Base-by-base conservation (phyloP, 306 rosid genomes). In the Inga laurina region DNA sequence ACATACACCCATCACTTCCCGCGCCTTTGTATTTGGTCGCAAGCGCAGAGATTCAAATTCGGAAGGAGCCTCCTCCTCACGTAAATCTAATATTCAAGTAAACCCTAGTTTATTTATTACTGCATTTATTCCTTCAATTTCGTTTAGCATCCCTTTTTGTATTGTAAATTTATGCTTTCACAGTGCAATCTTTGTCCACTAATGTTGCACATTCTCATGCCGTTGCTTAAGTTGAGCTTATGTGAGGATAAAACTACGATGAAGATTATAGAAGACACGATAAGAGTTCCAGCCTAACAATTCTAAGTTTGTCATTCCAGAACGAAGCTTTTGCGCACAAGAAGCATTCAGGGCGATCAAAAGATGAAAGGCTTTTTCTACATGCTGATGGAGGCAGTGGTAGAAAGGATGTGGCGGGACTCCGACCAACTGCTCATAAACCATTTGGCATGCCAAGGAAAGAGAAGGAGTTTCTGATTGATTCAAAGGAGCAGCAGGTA, bases 401-500 rank as follows among this genome's bases (percentile, higher is more conserved):
- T 7, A 78, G 81, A 81, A 85, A 90, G 76, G 84, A 86, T 83
- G 68, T 35, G 59, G 84, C 65, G 24, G 84, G 81, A 59, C 73
- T 86, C 39, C 93, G 77, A 77, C 51, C 93, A 15, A 39, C 82
- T 52, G 83, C 93, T 77, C 89, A 69, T 72, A 93, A 91, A 85
- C 39, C 93, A 24, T 87, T 83, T 82, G 94, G 96, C 57, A 65
- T 83, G 79, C 88, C 90, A 64, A 85, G 81, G 75, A 96, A 87
- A 79, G 94, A 90, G 81, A 95, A 87, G 80, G 97, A 94, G 62
- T 68, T 84, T 52, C 15, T 67, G 14, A 80, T 75, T 41, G 93
- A 91, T 72, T 71, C 86, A 75, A 89, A 87, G 82, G 97, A 93
- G 74, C 91, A 88, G 66, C 91, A 89, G 97, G 99, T 93, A 87